These are phyloP conservation scores for Tylopilus subfusipes DNA, from an alignment of 768 basidiomycete species.

Conservation along the genomic window DNA sequence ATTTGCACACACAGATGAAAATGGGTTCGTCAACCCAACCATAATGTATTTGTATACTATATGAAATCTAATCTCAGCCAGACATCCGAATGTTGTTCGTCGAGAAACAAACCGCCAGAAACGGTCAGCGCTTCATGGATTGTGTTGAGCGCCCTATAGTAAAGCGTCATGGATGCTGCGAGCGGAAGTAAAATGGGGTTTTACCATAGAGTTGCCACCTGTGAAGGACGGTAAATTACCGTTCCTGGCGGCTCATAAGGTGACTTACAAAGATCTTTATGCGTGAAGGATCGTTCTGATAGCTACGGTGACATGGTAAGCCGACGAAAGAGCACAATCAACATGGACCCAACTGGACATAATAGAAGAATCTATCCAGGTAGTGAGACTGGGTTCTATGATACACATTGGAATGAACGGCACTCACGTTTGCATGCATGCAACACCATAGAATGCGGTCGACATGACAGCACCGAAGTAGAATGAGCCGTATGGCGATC, in stretches of 20 bases:
- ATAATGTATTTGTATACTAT: constrained; percentile 9
- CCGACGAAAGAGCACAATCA: not conserved
- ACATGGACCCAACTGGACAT: not conserved
- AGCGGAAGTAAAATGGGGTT: not conserved
- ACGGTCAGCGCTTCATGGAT: constrained; percentile 5
- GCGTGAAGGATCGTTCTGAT: not conserved
- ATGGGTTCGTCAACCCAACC: not conserved
- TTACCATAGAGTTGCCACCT: constrained; percentile 7
- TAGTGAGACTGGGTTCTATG: not conserved
- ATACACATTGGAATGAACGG: not conserved
- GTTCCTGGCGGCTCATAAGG: not conserved
- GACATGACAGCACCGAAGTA: not conserved
- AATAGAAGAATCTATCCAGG: not conserved
- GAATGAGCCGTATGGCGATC: not conserved
- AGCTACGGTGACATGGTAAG: not conserved
- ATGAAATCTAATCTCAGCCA: not conserved
- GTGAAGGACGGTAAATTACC: not conserved
- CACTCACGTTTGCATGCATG: not conserved
- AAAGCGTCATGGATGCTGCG: not conserved
- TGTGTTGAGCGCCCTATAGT: not conserved
- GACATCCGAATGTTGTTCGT: not conserved
- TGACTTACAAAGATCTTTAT: constrained; percentile 11
- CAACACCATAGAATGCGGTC: not conserved
- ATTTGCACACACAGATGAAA: not conserved
- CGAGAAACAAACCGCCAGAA: not conserved